Conservation (phyloP, 768 basidiomycete species). For the Leccinum disarticulatum region DNA sequence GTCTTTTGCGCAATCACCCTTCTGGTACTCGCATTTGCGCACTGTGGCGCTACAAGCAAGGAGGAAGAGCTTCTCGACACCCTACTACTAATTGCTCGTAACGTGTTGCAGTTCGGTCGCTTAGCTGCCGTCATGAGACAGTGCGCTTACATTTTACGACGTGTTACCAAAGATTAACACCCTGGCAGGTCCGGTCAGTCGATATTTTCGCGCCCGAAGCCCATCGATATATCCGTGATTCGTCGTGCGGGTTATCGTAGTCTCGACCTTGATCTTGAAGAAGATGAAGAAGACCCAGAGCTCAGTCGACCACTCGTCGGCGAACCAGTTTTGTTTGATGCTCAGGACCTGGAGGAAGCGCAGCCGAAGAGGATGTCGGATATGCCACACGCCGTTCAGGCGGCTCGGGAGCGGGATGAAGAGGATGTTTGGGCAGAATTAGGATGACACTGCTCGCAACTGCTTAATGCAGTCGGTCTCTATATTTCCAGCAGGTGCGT, state of each 20-base stretch:
- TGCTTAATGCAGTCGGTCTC: not conserved
- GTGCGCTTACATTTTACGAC: constrained; percentile 40
- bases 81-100: constrained; percentile 85
- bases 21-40: constrained; percentile 84
- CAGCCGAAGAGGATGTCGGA: constrained; percentile 39
- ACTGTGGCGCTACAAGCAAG: constrained; percentile 78
- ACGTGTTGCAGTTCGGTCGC: constrained; percentile 89
- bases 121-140: constrained; percentile 54
- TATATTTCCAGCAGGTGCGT: too few relatives aligned
- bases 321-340: constrained; percentile 66
- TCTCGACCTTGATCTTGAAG: constrained; percentile 72
- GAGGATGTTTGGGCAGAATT: constrained; percentile 75
- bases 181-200: constrained; percentile 75
- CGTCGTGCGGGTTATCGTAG: constrained; percentile 59
- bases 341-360: constrained; percentile 38
- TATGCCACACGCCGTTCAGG: constrained; percentile 62
- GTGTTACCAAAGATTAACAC: constrained; percentile 9
- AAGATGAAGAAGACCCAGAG: constrained; percentile 57
- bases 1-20: constrained; percentile 87
- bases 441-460: constrained; percentile 33
- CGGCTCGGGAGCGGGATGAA: constrained; percentile 53
- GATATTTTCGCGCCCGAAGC: constrained; percentile 83
- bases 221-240: constrained; percentile 76
- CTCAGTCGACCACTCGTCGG: constrained; percentile 57
- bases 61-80: constrained; percentile 96